These are phyloP conservation scores for Dalbergia oliveri DNA, from an alignment of 306 rosid genomes.

Conservation along the genomic window DNA sequence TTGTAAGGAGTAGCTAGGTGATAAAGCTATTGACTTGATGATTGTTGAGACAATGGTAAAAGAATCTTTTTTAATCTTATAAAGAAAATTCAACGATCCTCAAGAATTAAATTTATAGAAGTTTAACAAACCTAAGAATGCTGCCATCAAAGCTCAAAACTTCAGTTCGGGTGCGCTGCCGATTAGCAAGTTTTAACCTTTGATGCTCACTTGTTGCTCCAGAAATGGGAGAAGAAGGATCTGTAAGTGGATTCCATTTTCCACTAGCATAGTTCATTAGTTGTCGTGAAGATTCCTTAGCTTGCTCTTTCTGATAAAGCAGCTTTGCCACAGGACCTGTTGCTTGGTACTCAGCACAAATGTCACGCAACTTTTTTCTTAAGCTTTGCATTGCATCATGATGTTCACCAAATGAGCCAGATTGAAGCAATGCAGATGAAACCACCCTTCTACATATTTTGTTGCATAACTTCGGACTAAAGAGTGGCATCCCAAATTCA, in stretches of 20 bases:
- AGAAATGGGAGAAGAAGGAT: conserved; percentile 95
- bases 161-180: conserved; percentile 82
- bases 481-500: conserved; percentile 94
- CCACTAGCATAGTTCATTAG: conserved; percentile 96
- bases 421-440: conserved; percentile 86
- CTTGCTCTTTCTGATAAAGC: conserved; percentile 85
- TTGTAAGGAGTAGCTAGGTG: conserved; percentile 5
- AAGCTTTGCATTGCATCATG: conserved; percentile 84
- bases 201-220: conserved; percentile 80
- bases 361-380: conserved; percentile 77
- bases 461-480: conserved; percentile 84
- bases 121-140: conserved; percentile 67
- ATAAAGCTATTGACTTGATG: not conserved
- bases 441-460: conserved; percentile 81
- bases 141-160: conserved; percentile 98
- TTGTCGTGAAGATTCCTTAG: conserved; percentile 68
- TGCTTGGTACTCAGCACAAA: conserved; percentile 89
- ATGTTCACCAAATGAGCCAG: conserved; percentile 73
- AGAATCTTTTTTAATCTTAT: conserved; percentile 22
- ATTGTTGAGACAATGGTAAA: conserved; percentile 5
- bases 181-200: conserved; percentile 82
- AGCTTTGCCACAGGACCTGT: conserved; percentile 92
- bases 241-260: conserved; percentile 92
- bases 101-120: conserved; percentile 29
- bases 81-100: conserved; percentile 38